A percentile compares a stretch with the other conserved stretches of the same genome.
Conservation (phyloP, 306 rosid species). For the Gillenia trifoliata region DNA sequence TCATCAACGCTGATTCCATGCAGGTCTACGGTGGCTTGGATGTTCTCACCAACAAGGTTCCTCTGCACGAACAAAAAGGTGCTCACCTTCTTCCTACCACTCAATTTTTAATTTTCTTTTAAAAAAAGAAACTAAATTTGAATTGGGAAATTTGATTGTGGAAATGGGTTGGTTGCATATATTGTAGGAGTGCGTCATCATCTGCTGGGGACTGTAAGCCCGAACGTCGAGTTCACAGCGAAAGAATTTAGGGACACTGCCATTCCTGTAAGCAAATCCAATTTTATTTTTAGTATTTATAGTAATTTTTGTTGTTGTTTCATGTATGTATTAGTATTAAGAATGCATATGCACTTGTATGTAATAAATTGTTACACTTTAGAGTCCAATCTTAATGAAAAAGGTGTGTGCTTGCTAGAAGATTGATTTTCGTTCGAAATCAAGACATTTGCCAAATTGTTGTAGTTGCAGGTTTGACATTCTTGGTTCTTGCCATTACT, state of each 20-base stretch:
- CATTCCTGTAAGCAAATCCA: constrained; percentile 45
- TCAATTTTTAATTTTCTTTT: background rate
- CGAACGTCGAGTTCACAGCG: constrained; percentile 72
- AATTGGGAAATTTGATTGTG: background rate
- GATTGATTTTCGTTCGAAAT: background rate
- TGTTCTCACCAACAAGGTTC: constrained; percentile 81
- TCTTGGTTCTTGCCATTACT: background rate
- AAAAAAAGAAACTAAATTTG: background rate
- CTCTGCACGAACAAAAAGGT: constrained; percentile 63
- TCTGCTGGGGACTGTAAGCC: constrained; percentile 68
- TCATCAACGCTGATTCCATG: constrained; percentile 93
- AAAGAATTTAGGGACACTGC: constrained; percentile 77
- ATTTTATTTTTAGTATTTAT: background rate
- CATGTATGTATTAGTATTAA: background rate
- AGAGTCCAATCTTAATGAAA: background rate
- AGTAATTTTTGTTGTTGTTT: background rate
- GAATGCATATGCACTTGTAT: background rate
- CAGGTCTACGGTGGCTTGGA: constrained; percentile 82
- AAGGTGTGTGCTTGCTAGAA: background rate
- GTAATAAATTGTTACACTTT: background rate
- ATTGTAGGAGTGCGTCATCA: constrained; percentile 76
- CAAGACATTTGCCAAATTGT: background rate
- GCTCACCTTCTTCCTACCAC: background rate
- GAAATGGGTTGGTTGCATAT: background rate
- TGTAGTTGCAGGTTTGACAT: background rate